Evolutionary conservation across 2,329 filamentous ascomycete species (phyloP), one percentile per base, ranked within the genome.

Genomic region (Fusarium dlaminii): DNA sequence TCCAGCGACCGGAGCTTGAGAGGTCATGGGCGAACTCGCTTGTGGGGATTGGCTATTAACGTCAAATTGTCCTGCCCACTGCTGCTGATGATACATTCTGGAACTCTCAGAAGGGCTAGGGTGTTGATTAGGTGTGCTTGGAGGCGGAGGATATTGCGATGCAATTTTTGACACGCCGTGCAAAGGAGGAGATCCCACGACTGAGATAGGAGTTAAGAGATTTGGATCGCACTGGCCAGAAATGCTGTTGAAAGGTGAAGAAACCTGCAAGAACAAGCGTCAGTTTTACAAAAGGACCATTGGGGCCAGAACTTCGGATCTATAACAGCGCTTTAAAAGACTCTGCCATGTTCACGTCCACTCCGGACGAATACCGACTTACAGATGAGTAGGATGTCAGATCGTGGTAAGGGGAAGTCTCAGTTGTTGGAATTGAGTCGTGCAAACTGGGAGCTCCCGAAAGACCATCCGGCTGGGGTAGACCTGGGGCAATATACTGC

Each of bases 181-280:
- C 48, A 87, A 74, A 55, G 85, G 84, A 60, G 87, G 87, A 37
- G 87, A 89, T 34, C 81, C 84, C 63, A 83, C 81, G 54, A 82
- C 82, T 52, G 87, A 88, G n/a, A 85, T 84, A 32, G 88, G 87
- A n/a, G 87, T 88, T 55, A 87, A 80, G 63, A 89, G 81, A 49
- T 81, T 82, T 42, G 83, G 78, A 71, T 87, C 86, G 80, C 82
- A 84, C 70, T 81, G 76, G 77, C 78, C 60, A 74, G 79, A 70
- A 76, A 81, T 58, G 37, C 55, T 75, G 68, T 66, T 77, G 74
- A 82, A 83, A n/a, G 82, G 74, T 13, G 74, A 67, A 43, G 73
- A 70, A 42, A 79, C 77, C 77, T 78, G 63, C 46, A 54, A n/a
- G 30, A 27, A 60, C 13, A 55, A 43, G 40, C 32, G 42, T 73